Evolutionary conservation across 208 protist genomes (phyloP), one percentile per base, ranked within the genome.

Genomic region (Trypanosoma vivax): DNA sequence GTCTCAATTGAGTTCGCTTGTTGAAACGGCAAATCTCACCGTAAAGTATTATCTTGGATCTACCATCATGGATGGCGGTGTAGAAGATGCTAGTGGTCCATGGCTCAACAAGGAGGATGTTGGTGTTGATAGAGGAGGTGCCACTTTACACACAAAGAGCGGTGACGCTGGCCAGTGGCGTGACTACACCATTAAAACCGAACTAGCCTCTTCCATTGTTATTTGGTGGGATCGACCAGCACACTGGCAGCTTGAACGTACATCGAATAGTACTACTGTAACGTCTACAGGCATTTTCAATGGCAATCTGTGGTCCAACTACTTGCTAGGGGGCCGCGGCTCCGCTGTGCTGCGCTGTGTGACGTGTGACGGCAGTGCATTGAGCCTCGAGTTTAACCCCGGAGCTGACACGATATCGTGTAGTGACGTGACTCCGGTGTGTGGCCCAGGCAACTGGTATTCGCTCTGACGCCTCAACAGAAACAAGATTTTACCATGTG

Each of bases 291-390:
- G n/a, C n/a, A n/a, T n/a, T n/a, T n/a, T n/a, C n/a, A n/a, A n/a
- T n/a, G n/a, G n/a, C n/a, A n/a, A 7, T 24, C 23, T 4, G 13
- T 16, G 2, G 14, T 25, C 6, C 7, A 49, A 21, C 5, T 41
- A 49, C 25, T 0, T 13, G 30, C 3, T 23, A 23, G 5, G 25
- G 23, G 25, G 2, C 3, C 24, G 0, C 30, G 24, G 16, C 5
- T 27, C 43, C 9, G 52, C 31, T 6, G 48, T 71, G 37, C 49
- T 89, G 14, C 66, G 74, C 35, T 77, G 75, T 24, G 76, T 74
- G 11, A 89, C 78, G 13, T 89, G 81, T 40, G 81, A 89, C 39
- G 81, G 81, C 0, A 60, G 53, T 2, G 72, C 67, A 41, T 16
- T 72, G 27, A 77, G 65, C n/a, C 61, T 79, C 27, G 41, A 72